Evolutionary conservation across 2,329 filamentous ascomycete species (phyloP).

Genomic region (Juglanconis juglandina): DNA sequence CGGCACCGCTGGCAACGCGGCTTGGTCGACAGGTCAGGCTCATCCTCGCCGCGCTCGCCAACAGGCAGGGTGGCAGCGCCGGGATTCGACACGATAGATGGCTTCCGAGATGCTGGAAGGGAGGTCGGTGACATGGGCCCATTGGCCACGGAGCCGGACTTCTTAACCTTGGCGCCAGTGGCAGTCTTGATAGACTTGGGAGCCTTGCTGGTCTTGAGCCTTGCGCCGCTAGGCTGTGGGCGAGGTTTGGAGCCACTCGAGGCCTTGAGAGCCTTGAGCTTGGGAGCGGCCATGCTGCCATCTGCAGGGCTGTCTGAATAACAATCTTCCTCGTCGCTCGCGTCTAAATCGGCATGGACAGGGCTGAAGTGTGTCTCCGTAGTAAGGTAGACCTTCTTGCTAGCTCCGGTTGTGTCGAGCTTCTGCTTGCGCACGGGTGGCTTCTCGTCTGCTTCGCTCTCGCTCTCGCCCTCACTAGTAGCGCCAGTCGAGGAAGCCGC

Average conservation of each 20-base stretch:
- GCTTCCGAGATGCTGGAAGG: slow-evolving; percentile 70
- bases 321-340: slow-evolving; percentile 60
- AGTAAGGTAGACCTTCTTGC: slow-evolving; percentile 48
- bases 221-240: slow-evolving; percentile 30
- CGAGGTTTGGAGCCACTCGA: slow-evolving; percentile 39
- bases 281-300: slow-evolving; percentile 35
- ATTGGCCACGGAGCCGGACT: slow-evolving; percentile 35
- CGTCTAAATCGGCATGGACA: slow-evolving; percentile 34
- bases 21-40: slow-evolving; percentile 90
- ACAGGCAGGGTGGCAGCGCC: slow-evolving; percentile 45
- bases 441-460: slow-evolving; percentile 57
- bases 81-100: slow-evolving; percentile 61
- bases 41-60: slow-evolving; percentile 70
- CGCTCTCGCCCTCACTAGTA: slow-evolving; percentile 73
- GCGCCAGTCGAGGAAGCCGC: slow-evolving; percentile 79
- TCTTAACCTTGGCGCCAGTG: slow-evolving; percentile 48
- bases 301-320: slow-evolving; percentile 43
- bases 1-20: slow-evolving; percentile 96
- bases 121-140: slow-evolving; percentile 61
- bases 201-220: slow-evolving; percentile 37
- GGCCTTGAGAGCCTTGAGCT: slow-evolving; percentile 37
- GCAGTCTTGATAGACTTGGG: slow-evolving; percentile 35
- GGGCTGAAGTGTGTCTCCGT: slow-evolving; percentile 52
- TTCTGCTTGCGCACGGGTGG: slow-evolving; percentile 59
- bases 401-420: slow-evolving; percentile 40